These are phyloP conservation scores for Phlyctochytrium planicorne DNA, from an alignment of 192 early-diverging fungal species.

Conservation along the genomic window DNA sequence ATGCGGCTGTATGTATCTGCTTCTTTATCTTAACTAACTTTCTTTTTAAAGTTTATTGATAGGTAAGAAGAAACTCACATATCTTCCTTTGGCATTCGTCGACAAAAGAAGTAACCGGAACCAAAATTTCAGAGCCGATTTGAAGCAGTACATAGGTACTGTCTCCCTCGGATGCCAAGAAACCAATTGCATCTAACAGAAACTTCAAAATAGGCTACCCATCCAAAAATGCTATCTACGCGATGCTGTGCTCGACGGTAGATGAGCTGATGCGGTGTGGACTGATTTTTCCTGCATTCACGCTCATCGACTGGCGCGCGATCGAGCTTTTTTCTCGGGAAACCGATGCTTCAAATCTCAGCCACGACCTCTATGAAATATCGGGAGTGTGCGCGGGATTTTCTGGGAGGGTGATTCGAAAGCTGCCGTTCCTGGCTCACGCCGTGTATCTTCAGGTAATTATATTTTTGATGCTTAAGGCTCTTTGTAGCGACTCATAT, in stretches of 20 bases:
- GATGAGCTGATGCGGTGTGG: constrained; percentile 50
- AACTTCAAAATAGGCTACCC: constrained; percentile 50
- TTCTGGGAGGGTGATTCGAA: constrained; percentile 29
- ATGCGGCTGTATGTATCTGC: constrained; percentile 3
- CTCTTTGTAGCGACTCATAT: too few species aligned
- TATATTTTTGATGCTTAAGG: constrained; percentile 5
- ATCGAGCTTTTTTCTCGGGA: constrained; percentile 27
- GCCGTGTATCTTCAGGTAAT: constrained; percentile 43
- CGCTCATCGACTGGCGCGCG: constrained; percentile 43
- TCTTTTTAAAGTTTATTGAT: constrained; percentile 23
- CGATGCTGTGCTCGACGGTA: constrained; percentile 53
- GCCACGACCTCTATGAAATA: constrained; percentile 34
- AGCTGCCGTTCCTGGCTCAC: constrained; percentile 55
- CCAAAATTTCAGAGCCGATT: constrained; percentile 52
- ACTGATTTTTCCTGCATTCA: constrained; percentile 36
- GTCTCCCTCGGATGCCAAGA: too few species aligned
- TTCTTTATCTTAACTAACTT: constrained; percentile 22
- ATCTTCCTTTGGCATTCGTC: background rate
- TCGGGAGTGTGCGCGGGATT: constrained; percentile 37
- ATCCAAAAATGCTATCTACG: constrained; percentile 49
- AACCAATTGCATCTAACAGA: too few species aligned
- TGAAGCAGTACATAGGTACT: constrained; percentile 61
- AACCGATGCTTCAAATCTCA: constrained; percentile 17
- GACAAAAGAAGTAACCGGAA: background rate
- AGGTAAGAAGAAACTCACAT: constrained; percentile 1